Evolutionary conservation across 495 filamentous ascomycete genomes (phyloP).

Genomic region (Penicillium cataractarum): DNA sequence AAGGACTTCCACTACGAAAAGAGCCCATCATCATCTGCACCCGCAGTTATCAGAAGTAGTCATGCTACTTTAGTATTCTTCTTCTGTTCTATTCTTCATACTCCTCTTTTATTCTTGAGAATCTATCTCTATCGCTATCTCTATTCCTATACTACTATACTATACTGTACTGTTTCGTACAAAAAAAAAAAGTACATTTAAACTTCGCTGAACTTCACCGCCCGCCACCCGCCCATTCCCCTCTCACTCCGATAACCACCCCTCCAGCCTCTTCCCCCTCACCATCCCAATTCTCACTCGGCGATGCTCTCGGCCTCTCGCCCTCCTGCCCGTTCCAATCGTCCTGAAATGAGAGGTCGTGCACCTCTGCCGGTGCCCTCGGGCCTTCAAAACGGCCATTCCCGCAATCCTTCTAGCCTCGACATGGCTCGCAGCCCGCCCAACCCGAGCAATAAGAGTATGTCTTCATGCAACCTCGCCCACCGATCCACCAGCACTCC

Average conservation of each 20-base stretch:
- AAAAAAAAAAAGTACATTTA: not conserved
- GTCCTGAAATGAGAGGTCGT: constrained; percentile 49
- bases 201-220: constrained; percentile 5
- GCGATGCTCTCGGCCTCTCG: constrained; percentile 33
- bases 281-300: constrained; percentile 15
- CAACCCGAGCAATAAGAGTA: constrained; percentile 70
- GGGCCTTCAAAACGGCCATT: constrained; percentile 49
- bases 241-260: constrained; percentile 13
- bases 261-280: constrained; percentile 15
- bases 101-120: not conserved
- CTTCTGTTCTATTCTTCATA: not conserved
- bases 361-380: constrained; percentile 46
- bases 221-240: not conserved
- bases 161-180: not conserved
- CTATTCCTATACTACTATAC: not conserved
- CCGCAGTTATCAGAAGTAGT: not conserved
- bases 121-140: not conserved
- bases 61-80: not conserved
- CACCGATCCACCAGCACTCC: not conserved
- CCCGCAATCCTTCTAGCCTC: constrained; percentile 50
- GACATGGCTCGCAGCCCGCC: constrained; percentile 75
- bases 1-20: constrained; percentile 1
- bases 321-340: constrained; percentile 29
- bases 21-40: constrained; percentile 1
- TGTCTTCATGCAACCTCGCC: constrained; percentile 31